Evolutionary conservation across 331 rosid genomes (phyloP).

Genomic region (Saraca asoca): DNA sequence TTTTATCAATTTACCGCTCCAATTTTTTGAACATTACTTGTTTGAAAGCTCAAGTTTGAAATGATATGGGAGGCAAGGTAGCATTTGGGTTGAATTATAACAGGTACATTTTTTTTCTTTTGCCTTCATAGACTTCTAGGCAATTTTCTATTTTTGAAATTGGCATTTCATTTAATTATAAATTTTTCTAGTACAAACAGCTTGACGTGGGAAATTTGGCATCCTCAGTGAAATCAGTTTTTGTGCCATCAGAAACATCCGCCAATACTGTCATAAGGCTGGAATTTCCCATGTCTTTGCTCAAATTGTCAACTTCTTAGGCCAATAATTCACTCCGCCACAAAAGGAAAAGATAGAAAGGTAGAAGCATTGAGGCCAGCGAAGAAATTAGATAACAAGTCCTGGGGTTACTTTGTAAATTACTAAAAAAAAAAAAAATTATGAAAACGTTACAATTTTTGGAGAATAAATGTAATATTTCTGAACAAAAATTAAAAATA

Average conservation of each 20-base stretch:
- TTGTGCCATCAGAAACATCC: background rate
- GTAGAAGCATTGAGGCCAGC: background rate
- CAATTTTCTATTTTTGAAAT: slow-evolving; percentile 9
- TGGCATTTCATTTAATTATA: background rate
- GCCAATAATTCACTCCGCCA: background rate
- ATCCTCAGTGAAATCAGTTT: background rate
- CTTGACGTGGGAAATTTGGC: background rate
- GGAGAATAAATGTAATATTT: too few species aligned
- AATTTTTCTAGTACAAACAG: background rate
- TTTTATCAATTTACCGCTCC: too few species aligned
- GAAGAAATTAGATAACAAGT: background rate
- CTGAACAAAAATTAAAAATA: too few species aligned
- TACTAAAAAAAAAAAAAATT: too few species aligned
- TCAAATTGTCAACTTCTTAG: slow-evolving; percentile 6
- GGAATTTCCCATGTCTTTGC: background rate
- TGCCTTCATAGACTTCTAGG: slow-evolving; percentile 6
- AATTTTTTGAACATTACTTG: too few species aligned
- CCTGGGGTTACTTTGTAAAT: too few species aligned
- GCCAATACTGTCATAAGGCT: slow-evolving; percentile 1
- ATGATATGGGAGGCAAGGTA: too few species aligned
- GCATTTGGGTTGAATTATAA: too few species aligned
- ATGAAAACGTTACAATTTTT: too few species aligned
- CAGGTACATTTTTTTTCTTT: background rate
- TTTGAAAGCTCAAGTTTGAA: too few species aligned
- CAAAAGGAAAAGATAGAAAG: background rate